phyloP scores from a whole-genome alignment of 371 early-diverging fungal genomes.

The Mortierella sp. region DNA sequence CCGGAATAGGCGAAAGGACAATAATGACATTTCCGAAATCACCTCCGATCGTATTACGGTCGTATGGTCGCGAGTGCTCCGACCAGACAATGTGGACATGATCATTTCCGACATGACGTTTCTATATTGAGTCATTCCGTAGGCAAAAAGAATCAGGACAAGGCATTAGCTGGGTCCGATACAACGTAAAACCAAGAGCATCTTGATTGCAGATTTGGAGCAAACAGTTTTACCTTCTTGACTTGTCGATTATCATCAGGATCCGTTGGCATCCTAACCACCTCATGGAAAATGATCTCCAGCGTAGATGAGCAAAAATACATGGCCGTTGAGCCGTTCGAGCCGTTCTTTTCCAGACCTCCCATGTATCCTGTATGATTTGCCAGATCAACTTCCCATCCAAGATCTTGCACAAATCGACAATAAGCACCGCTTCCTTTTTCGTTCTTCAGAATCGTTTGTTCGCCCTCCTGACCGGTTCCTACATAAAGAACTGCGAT shows the following conservation, averaged over 20 bases:
- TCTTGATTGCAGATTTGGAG: slow-evolving; percentile 1
- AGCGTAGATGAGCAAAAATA: slow-evolving; percentile 86
- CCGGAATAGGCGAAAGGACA: slow-evolving; percentile 81
- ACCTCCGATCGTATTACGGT: slow-evolving; percentile 90
- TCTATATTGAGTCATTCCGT: too few species aligned
- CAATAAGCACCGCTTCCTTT: slow-evolving; percentile 75
- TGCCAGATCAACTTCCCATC: slow-evolving; percentile 86
- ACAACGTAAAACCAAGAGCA: background rate
- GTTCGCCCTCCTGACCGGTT: slow-evolving; percentile 89
- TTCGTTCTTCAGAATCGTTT: slow-evolving; percentile 82
- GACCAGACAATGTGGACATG: slow-evolving; percentile 98
- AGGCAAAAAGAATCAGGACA: background rate
- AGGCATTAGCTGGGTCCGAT: background rate
- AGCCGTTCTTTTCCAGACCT: slow-evolving; percentile 83
- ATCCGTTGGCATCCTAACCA: slow-evolving; percentile 90
- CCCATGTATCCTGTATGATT: slow-evolving; percentile 90
- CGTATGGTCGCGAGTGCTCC: slow-evolving; percentile 87
- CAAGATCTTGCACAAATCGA: slow-evolving; percentile 86
- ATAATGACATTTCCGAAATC: slow-evolving; percentile 98
- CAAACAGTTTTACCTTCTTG: slow-evolving; percentile 74
- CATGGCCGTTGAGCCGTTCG: slow-evolving; percentile 80
- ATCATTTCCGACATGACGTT: slow-evolving; percentile 98
- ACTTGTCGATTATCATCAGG: slow-evolving; percentile 80
- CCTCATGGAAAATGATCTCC: slow-evolving; percentile 95
- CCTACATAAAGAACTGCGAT: slow-evolving; percentile 93